Conservation (phyloP, 768 basidiomycete species). For the Flagelloscypha sp. region DNA sequence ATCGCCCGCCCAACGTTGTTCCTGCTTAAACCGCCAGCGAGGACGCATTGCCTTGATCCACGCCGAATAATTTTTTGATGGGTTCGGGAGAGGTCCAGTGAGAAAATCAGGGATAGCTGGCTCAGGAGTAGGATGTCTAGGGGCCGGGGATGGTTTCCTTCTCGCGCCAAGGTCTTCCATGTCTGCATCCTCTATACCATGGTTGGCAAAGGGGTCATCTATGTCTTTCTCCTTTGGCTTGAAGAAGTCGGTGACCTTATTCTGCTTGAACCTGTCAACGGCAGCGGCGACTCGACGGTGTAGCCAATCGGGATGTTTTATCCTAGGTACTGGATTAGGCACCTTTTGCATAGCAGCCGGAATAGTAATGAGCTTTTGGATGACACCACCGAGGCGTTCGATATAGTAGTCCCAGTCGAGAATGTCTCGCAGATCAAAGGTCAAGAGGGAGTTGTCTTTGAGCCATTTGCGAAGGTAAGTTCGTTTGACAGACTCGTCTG, state of each 20-base stretch:
- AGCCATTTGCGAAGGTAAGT: slow-evolving; percentile 93
- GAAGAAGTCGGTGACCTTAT: slow-evolving; percentile 96
- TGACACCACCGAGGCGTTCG: slow-evolving; percentile 93
- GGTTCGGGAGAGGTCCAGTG: slow-evolving; percentile 49
- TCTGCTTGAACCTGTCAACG: slow-evolving; percentile 96
- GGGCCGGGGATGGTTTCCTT: slow-evolving; percentile 33
- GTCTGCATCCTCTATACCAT: slow-evolving; percentile 56
- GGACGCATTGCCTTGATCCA: slow-evolving; percentile 75
- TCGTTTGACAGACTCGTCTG: slow-evolving; percentile 85
- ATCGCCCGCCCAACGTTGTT: slow-evolving; percentile 33
- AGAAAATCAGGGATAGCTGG: slow-evolving; percentile 24
- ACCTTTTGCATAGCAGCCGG: slow-evolving; percentile 98
- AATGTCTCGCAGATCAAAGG: slow-evolving; percentile 89
- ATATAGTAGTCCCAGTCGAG: slow-evolving; percentile 99
- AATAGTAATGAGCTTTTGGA: slow-evolving; percentile 98
- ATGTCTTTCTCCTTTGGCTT: slow-evolving; percentile 27
- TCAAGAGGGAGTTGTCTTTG: slow-evolving; percentile 79
- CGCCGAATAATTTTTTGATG: slow-evolving; percentile 53
- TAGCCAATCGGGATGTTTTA: slow-evolving; percentile 96
- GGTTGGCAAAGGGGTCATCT: slow-evolving; percentile 17
- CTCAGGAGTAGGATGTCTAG: slow-evolving; percentile 36
- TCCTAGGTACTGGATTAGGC: slow-evolving; percentile 89
- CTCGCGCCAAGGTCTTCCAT: slow-evolving; percentile 37
- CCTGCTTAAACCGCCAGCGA: slow-evolving; percentile 62
- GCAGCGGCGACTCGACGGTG: slow-evolving; percentile 81